phyloP scores from a whole-genome alignment of 768 basidiomycete species.

The Boletus rubescentipes region DNA sequence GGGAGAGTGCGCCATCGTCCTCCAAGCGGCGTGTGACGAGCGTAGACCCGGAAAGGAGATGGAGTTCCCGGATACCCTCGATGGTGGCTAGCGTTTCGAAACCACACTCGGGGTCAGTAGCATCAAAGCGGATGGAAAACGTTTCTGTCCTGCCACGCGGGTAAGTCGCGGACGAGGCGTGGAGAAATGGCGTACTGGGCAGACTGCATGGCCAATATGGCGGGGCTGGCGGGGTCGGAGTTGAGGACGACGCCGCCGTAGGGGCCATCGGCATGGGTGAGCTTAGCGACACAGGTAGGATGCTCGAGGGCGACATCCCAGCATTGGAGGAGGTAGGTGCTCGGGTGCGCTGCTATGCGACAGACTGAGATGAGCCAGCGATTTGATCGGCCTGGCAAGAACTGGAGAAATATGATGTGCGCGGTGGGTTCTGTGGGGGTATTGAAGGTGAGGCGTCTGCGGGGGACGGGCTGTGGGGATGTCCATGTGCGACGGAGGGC shows the following conservation, averaged over 20 bases:
- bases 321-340: slow-evolving; percentile 46
- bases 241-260: slow-evolving; percentile 51
- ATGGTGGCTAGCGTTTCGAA: slow-evolving; percentile 36
- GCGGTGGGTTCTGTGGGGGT: slow-evolving; percentile 24
- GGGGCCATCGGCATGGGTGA: slow-evolving; percentile 30
- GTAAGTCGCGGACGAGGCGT: neutral
- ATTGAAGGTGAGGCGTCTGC: slow-evolving; percentile 26
- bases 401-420: slow-evolving; percentile 45
- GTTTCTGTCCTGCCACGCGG: slow-evolving; percentile 39
- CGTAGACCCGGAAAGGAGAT: slow-evolving; percentile 37
- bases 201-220: slow-evolving; percentile 43
- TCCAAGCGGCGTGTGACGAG: slow-evolving; percentile 38
- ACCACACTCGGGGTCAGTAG: slow-evolving; percentile 34
- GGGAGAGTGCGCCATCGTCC: slow-evolving; percentile 28
- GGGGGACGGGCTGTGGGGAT: slow-evolving; percentile 36
- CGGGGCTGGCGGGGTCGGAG: slow-evolving; percentile 32
- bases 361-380: slow-evolving; percentile 52
- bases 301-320: slow-evolving; percentile 47
- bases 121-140: slow-evolving; percentile 39
- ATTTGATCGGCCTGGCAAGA: slow-evolving; percentile 43
- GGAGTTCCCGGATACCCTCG: slow-evolving; percentile 34
- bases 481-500: slow-evolving; percentile 51
- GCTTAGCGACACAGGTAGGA: slow-evolving; percentile 44
- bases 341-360: slow-evolving; percentile 24
- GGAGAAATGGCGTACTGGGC: slow-evolving; percentile 34